These are phyloP conservation scores for Dendrostoma leiphaemia DNA, from an alignment of 2,329 filamentous ascomycete species.

Conservation along the genomic window DNA sequence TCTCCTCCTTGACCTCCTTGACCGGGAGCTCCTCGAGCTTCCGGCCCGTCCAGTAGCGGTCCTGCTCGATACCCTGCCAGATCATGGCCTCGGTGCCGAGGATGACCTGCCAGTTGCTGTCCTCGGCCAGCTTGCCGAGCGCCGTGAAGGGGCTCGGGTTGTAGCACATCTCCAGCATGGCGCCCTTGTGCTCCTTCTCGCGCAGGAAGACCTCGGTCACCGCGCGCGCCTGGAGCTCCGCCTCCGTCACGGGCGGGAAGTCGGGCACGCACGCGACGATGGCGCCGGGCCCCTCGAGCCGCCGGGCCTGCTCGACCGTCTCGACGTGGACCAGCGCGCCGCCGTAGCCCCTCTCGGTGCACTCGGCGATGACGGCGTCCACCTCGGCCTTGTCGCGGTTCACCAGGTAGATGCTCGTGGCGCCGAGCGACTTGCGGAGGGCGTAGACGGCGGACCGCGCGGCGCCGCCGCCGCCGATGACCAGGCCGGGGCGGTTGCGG, in stretches of 20 bases:
- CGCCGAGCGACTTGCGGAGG: slow-evolving; percentile 66
- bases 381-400: slow-evolving; percentile 71
- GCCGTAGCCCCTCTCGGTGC: slow-evolving; percentile 57
- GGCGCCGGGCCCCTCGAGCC: slow-evolving; percentile 59
- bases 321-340: slow-evolving; percentile 59
- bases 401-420: slow-evolving; percentile 70
- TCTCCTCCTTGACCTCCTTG: slow-evolving; percentile 52
- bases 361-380: slow-evolving; percentile 64
- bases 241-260: slow-evolving; percentile 63
- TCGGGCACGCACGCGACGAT: slow-evolving; percentile 76
- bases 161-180: slow-evolving; percentile 81
- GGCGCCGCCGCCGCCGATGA: slow-evolving; percentile 76
- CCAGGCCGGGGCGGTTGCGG: slow-evolving; percentile 63
- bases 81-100: slow-evolving; percentile 75
- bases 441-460: slow-evolving; percentile 78
- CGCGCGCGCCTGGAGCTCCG: slow-evolving; percentile 59
- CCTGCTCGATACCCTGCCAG: slow-evolving; percentile 73
- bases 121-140: slow-evolving; percentile 59
- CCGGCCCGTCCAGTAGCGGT: slow-evolving; percentile 63
- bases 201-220: slow-evolving; percentile 49
- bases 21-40: slow-evolving; percentile 58
- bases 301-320: slow-evolving; percentile 57
- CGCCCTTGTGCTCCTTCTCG: slow-evolving; percentile 55
- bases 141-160: slow-evolving; percentile 70
- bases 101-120: slow-evolving; percentile 69